phyloP scores from a whole-genome alignment of 345 rosid species.

The Hibiscus syriacus region DNA sequence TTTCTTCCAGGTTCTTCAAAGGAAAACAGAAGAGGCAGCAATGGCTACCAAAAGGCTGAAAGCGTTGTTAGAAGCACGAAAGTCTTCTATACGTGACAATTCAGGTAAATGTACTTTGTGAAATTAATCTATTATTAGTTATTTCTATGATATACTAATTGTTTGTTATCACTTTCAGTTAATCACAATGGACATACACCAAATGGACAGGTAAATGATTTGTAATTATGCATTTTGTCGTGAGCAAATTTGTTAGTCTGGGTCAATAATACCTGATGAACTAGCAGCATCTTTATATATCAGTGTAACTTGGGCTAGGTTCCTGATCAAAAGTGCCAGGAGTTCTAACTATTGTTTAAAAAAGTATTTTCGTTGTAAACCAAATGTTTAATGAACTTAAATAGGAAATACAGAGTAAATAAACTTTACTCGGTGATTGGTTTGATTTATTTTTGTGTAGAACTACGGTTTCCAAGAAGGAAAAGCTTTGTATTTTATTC shows the following conservation, averaged over 20 bases:
- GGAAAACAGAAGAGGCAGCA: conserved; percentile 88
- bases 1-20: conserved; percentile 62
- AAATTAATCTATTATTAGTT: not conserved
- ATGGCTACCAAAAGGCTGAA: conserved; percentile 77
- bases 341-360: conserved; percentile 1
- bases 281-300: not conserved
- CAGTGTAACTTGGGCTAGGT: conserved; percentile 10
- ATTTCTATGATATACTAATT: conserved; percentile 8
- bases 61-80: conserved; percentile 70
- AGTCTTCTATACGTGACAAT: conserved; percentile 45
- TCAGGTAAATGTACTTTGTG: conserved; percentile 20
- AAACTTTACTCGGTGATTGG: not conserved
- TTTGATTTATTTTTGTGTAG: not conserved
- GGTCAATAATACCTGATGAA: not conserved
- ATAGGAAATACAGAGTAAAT: not conserved
- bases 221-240: conserved; percentile 4
- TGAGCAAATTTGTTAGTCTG: conserved; percentile 7
- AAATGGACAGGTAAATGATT: conserved; percentile 41
- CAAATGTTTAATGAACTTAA: not conserved
- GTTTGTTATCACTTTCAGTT: conserved; percentile 26
- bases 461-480: too few relatives aligned
- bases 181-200: conserved; percentile 38
- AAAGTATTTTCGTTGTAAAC: not conserved
- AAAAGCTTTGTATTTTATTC: too few relatives aligned
- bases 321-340: conserved; percentile 13